Evolutionary conservation across 257 asterid genomes (phyloP).

Genomic region (Eustoma russellianum): DNA sequence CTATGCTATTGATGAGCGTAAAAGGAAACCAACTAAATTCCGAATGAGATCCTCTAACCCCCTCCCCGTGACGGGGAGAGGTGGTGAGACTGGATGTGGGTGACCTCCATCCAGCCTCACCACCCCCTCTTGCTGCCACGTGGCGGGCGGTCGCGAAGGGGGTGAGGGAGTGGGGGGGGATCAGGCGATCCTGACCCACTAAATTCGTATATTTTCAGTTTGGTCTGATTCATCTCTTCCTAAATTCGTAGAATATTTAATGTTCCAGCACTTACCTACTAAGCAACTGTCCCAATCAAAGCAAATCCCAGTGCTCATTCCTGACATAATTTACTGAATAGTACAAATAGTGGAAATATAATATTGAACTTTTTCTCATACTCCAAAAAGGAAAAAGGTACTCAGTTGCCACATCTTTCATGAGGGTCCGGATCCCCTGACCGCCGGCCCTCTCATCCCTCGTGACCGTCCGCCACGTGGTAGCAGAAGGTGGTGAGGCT

Average conservation of each 20-base stretch:
- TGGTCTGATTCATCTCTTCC: neutral
- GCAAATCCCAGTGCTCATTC: constrained; percentile 12
- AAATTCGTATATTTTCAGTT: neutral
- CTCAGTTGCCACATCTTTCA: constrained; percentile 16
- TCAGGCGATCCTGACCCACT: no score
- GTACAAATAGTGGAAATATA: constrained; percentile 14
- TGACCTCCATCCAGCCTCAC: no score
- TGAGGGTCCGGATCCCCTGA: no score
- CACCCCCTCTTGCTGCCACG: no score
- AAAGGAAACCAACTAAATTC: neutral
- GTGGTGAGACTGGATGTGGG: no score
- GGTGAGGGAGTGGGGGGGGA: no score
- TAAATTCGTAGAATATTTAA: neutral
- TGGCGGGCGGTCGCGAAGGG: no score
- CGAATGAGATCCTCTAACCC: no score
- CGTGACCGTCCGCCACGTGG: no score
- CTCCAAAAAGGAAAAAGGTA: constrained; percentile 24
- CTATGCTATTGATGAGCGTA: neutral
- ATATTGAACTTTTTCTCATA: constrained; percentile 20
- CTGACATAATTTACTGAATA: constrained; percentile 17
- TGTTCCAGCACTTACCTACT: constrained; percentile 28
- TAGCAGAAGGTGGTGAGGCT: no score
- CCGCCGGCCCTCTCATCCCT: no score
- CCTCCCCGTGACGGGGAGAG: no score
- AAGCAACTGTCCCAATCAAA: constrained; percentile 29